Evolutionary conservation across 208 protist species (phyloP).

Genomic region (Acanthamoeba sp.): DNA sequence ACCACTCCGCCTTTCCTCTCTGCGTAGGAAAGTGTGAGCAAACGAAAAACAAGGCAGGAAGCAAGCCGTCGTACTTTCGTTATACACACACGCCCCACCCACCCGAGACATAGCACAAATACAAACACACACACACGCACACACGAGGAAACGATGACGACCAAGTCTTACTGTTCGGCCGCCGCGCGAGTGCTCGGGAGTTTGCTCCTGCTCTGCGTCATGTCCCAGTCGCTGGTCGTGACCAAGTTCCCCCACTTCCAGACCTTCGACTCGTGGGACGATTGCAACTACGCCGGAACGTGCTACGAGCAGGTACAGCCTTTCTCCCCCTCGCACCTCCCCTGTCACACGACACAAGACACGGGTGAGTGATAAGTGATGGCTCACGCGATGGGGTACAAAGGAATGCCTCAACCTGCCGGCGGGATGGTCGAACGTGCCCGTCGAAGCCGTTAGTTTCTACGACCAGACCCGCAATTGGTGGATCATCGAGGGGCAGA

Average conservation of each 20-base stretch:
- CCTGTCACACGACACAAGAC: no score
- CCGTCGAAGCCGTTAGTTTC: background rate
- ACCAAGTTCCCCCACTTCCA: conserved; percentile 57
- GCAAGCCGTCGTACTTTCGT: background rate
- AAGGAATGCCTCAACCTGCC: conserved; percentile 40
- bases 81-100: no score
- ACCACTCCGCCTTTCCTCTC: background rate
- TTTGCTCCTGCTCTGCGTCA: background rate
- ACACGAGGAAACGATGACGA: background rate
- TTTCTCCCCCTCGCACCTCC: background rate
- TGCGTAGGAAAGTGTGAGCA: background rate
- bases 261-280: conserved; percentile 50
- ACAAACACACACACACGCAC: background rate
- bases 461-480: conserved; percentile 12
- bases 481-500: conserved; percentile 31
- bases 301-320: conserved; percentile 19
- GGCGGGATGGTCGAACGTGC: conserved; percentile 21
- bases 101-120: background rate
- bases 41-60: background rate
- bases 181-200: background rate
- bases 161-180: background rate
- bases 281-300: conserved; percentile 32
- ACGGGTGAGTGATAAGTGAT: background rate
- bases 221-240: conserved; percentile 5
- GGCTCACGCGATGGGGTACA: background rate